phyloP scores from a whole-genome alignment of 805 yeast species.

The Jamesozyma piceae region DNA sequence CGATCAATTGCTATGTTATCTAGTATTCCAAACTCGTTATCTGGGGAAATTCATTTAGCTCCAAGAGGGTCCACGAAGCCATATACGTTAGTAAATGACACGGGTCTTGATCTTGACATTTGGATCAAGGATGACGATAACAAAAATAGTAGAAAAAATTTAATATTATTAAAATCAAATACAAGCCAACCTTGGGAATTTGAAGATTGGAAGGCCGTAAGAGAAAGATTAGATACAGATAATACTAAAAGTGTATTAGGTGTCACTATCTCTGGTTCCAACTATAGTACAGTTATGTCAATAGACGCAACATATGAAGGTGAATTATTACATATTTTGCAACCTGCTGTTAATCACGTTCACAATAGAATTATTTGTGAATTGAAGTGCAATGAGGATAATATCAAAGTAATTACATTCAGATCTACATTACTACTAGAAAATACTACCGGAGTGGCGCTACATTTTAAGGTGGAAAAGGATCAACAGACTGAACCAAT shows the following conservation, averaged over 20 bases:
- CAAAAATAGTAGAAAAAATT: conserved; percentile 14
- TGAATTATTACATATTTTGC: conserved; percentile 59
- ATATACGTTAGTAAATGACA: conserved; percentile 68
- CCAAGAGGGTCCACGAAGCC: conserved; percentile 78
- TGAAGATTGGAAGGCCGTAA: conserved; percentile 82
- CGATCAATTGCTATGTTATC: conserved; percentile 70
- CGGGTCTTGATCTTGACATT: conserved; percentile 71
- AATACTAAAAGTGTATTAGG: conserved; percentile 54
- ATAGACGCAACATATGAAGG: conserved; percentile 76
- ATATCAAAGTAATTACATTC: conserved; percentile 67
- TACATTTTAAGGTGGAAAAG: conserved; percentile 35
- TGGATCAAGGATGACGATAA: conserved; percentile 56
- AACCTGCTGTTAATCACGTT: conserved; percentile 51
- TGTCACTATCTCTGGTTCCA: conserved; percentile 47
- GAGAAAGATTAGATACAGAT: conserved; percentile 69
- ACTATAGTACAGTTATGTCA: conserved; percentile 43
- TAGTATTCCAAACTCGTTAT: conserved; percentile 51
- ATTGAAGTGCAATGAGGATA: conserved; percentile 58
- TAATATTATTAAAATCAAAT: conserved; percentile 37
- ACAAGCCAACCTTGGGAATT: conserved; percentile 73
- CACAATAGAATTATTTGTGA: conserved; percentile 73
- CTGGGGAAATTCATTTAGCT: conserved; percentile 44
- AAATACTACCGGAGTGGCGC: conserved; percentile 55
- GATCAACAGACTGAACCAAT: conserved; percentile 26
- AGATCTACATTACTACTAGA: conserved; percentile 65